Percentiles rank a stretch among this genome's conserved stretches.
These are phyloP conservation scores for Begonia fuchsioides DNA, from an alignment of 306 rosid species.

Conservation along the genomic window DNA sequence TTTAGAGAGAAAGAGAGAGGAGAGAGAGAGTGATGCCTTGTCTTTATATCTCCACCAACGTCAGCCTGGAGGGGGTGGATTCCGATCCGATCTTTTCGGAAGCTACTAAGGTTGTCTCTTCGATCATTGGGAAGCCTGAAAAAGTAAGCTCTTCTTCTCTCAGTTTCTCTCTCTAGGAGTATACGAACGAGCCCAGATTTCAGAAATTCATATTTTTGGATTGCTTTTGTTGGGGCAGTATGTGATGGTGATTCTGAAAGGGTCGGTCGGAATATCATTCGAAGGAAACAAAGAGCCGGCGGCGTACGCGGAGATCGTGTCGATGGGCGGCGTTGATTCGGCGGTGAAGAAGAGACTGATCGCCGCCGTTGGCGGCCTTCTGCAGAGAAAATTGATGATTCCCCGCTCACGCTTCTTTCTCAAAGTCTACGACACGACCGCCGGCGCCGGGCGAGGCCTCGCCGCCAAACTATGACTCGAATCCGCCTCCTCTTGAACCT, in stretches of 20 bases:
- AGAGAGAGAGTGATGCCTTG: conserved; percentile 49
- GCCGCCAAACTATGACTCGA: conserved; percentile 43
- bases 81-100: conserved; percentile 51
- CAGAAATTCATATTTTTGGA: no score
- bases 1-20: no score
- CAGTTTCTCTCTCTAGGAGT: no score
- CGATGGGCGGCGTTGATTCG: conserved; percentile 79
- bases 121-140: conserved; percentile 60
- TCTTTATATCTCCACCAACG: conserved; percentile 64
- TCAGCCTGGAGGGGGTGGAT: conserved; percentile 53
- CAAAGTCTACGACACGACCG: conserved; percentile 64
- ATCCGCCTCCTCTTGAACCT: background rate
- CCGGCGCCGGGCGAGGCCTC: conserved; percentile 21
- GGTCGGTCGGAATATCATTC: conserved; percentile 65
- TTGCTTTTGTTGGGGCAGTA: conserved; percentile 20
- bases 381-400: conserved; percentile 34
- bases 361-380: conserved; percentile 40
- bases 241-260: conserved; percentile 85
- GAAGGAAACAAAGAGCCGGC: conserved; percentile 64
- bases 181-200: no score
- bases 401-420: conserved; percentile 66
- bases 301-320: conserved; percentile 60
- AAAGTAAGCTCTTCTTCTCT: conserved; percentile 18
- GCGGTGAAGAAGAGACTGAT: conserved; percentile 67
- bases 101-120: conserved; percentile 52